These are phyloP conservation scores for Ustilago bromivora DNA, from an alignment of 1,284 basidiomycete genomes.

Conservation along the genomic window DNA sequence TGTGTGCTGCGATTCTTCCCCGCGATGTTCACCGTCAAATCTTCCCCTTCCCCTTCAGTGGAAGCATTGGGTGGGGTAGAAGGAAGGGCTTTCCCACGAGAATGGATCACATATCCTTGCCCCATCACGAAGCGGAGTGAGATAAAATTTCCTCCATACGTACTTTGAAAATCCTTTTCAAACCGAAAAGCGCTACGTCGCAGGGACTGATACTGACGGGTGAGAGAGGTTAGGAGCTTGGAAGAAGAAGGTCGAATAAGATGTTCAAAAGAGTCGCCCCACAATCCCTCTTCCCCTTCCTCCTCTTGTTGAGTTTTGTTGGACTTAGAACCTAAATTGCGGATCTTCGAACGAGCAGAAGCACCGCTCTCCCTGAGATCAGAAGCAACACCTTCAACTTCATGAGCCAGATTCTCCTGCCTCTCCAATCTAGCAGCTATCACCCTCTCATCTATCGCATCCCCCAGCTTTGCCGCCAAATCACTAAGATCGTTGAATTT, in stretches of 20 bases:
- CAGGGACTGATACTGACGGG: slow-evolving; percentile 41
- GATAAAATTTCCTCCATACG: slow-evolving; percentile 39
- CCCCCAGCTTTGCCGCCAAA: slow-evolving; percentile 50
- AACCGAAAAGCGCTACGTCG: slow-evolving; percentile 46
- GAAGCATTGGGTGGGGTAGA: slow-evolving; percentile 5
- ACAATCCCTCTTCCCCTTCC: slow-evolving; percentile 20
- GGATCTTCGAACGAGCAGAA: slow-evolving; percentile 8
- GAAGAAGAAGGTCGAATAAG: slow-evolving; percentile 63
- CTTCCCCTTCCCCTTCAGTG: slow-evolving; percentile 2
- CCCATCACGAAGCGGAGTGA: slow-evolving; percentile 59
- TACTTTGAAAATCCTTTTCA: slow-evolving; percentile 39
- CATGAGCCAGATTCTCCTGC: slow-evolving; percentile 53
- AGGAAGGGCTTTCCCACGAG: slow-evolving; percentile 36
- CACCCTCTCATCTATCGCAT: slow-evolving; percentile 67
- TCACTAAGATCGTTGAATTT: slow-evolving; percentile 38
- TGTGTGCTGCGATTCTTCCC: slow-evolving; percentile 58
- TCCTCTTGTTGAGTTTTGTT: neutral
- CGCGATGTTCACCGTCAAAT: slow-evolving; percentile 47
- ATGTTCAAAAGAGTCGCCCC: slow-evolving; percentile 66
- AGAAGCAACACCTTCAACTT: slow-evolving; percentile 35
- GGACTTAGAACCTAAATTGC: neutral
- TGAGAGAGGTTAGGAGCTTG: slow-evolving; percentile 37
- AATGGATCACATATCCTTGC: slow-evolving; percentile 66
- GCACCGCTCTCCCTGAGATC: neutral
- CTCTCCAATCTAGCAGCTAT: slow-evolving; percentile 56